Percentiles rank a stretch among this genome's conserved stretches.
Evolutionary conservation across 2,329 filamentous ascomycete genomes (phyloP).

Genomic region (Arthrobotrys pseudoclavata): DNA sequence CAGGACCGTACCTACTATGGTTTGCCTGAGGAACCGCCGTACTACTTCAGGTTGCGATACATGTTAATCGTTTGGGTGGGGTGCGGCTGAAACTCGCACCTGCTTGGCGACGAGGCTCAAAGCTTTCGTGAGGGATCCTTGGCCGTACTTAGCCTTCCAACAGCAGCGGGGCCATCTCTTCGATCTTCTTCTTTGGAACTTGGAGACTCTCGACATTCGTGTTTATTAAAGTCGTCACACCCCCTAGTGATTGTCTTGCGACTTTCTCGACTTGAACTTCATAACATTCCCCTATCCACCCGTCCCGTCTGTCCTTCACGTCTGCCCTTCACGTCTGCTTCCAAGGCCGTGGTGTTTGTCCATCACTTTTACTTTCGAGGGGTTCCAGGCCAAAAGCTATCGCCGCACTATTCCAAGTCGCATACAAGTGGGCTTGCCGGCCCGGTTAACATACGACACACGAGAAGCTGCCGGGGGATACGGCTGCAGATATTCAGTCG

Average conservation of each 20-base stretch:
- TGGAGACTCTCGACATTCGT: constrained; percentile 8
- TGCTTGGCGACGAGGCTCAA: constrained; percentile 56
- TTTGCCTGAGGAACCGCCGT: too few relatives aligned
- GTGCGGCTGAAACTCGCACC: constrained; percentile 44
- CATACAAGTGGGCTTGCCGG: constrained; percentile 17
- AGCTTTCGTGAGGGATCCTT: constrained; percentile 40
- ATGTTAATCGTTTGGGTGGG: background rate
- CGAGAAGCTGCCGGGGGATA: background rate
- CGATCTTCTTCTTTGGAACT: constrained; percentile 31
- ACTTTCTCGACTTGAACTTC: constrained; percentile 16
- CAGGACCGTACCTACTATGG: too few relatives aligned
- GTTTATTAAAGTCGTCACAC: constrained; percentile 44
- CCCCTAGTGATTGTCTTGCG: constrained; percentile 36
- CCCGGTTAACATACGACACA: constrained; percentile 9
- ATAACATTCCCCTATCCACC: background rate
- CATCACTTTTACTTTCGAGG: background rate
- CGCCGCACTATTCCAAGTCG: constrained; percentile 3
- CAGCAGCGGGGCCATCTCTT: constrained; percentile 44
- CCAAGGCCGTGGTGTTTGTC: constrained; percentile 1
- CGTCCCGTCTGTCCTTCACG: background rate
- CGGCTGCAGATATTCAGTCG: background rate
- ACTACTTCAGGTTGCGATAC: background rate
- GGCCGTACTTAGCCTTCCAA: constrained; percentile 12
- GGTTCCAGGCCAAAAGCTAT: background rate
- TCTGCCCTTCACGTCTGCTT: background rate